These are phyloP conservation scores for Globisporangium cylindrosporum DNA, from an alignment of 352 stramenopile genomes.

Conservation along the genomic window DNA sequence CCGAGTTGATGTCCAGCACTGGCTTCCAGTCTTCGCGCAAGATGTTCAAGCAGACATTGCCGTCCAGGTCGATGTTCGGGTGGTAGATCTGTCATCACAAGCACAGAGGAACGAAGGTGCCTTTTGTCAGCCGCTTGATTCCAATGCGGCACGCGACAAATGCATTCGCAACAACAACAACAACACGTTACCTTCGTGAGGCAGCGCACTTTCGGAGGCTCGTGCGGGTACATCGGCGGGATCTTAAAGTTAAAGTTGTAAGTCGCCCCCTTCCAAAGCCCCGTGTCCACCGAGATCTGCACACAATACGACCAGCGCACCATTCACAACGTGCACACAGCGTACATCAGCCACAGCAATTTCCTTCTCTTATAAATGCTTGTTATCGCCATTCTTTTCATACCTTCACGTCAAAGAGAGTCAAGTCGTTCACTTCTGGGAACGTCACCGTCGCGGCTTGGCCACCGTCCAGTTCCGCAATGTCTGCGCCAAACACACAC, in stretches of 20 bases:
- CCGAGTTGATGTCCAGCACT: slow-evolving; percentile 98
- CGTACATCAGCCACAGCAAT: background rate
- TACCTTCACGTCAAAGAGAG: slow-evolving; percentile 88
- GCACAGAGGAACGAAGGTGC: background rate
- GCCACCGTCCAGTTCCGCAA: slow-evolving; percentile 97
- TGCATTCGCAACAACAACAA: background rate
- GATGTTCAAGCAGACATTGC: slow-evolving; percentile 98
- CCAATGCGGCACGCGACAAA: background rate
- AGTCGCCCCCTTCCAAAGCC: slow-evolving; percentile 95
- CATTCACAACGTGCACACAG: background rate
- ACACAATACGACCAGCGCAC: slow-evolving; percentile 33
- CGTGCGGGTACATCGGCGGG: slow-evolving; percentile 95
- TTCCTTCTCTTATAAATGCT: background rate
- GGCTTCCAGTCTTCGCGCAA: slow-evolving; percentile 98
- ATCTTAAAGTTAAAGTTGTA: slow-evolving; percentile 99
- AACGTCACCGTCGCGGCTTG: slow-evolving; percentile 95
- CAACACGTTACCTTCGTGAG: slow-evolving; percentile 83
- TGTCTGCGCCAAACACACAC: slow-evolving; percentile 62
- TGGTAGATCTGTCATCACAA: slow-evolving; percentile 92
- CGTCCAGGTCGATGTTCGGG: slow-evolving; percentile 98
- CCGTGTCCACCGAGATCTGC: slow-evolving; percentile 92
- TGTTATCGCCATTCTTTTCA: background rate
- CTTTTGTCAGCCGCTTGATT: background rate
- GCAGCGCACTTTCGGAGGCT: slow-evolving; percentile 97
- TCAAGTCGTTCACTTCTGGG: slow-evolving; percentile 97